Evolutionary conservation across 768 basidiomycete genomes (phyloP).

Genomic region (Suillus brevipes): DNA sequence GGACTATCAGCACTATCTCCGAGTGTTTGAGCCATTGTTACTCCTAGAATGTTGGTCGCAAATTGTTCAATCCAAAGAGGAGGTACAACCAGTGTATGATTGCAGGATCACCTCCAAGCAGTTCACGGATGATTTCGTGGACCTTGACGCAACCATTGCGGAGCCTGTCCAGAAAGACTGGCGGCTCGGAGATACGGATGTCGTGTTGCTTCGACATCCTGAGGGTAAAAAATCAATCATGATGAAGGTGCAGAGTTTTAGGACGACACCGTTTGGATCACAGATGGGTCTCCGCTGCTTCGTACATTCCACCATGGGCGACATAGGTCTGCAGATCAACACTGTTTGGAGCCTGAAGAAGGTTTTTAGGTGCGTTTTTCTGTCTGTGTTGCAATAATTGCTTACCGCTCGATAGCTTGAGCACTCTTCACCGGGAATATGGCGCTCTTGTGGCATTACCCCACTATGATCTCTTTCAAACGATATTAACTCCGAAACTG

Average conservation of each 20-base stretch:
- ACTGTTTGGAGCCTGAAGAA: constrained; percentile 76
- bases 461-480: constrained; percentile 75
- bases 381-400: not conserved
- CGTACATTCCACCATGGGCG: constrained; percentile 37
- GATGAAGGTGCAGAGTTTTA: constrained; percentile 66
- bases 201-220: constrained; percentile 73
- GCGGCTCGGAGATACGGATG: constrained; percentile 78
- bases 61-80: constrained; percentile 75
- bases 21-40: constrained; percentile 81
- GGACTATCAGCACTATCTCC: constrained; percentile 65
- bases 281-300: constrained; percentile 63
- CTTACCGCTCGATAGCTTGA: constrained; percentile 55
- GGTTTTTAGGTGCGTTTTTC: constrained; percentile 65
- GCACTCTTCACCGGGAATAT: constrained; percentile 91
- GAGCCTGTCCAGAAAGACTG: constrained; percentile 66
- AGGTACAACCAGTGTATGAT: constrained; percentile 49
- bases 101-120: constrained; percentile 69
- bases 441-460: constrained; percentile 80
- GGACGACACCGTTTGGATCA: constrained; percentile 42
- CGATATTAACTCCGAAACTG: constrained; percentile 69
- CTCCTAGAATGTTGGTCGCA: constrained; percentile 92
- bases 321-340: constrained; percentile 63
- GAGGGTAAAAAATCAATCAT: constrained; percentile 56
- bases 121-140: constrained; percentile 80
- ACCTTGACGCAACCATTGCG: constrained; percentile 67